Evolutionary conservation across 805 yeast species (phyloP).

Genomic region (Suhomyces kilbournensis): DNA sequence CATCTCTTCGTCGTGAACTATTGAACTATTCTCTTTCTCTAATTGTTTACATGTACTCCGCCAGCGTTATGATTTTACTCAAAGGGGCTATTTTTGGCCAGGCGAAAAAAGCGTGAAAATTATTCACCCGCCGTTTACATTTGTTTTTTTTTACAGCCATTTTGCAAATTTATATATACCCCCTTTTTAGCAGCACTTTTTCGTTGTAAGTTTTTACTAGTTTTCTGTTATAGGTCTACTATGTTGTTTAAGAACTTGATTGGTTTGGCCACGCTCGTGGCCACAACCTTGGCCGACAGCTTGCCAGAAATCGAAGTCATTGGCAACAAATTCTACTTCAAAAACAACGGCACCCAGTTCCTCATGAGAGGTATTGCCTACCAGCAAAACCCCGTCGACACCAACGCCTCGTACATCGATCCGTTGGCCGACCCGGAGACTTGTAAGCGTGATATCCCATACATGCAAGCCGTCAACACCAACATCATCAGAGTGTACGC

Average conservation of each 20-base stretch:
- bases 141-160: not conserved
- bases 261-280: conserved; percentile 21
- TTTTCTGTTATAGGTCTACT: conserved; percentile 1
- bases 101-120: not conserved
- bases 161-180: not conserved
- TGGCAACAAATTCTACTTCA: conserved; percentile 75
- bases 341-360: conserved; percentile 77
- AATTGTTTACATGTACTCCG: not conserved
- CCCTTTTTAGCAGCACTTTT: not conserved
- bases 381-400: conserved; percentile 62
- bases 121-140: not conserved
- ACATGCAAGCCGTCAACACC: conserved; percentile 57
- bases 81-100: not conserved
- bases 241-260: conserved; percentile 36
- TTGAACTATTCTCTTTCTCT: too few species aligned
- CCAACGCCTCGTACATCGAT: conserved; percentile 55
- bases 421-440: conserved; percentile 62
- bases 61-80: not conserved
- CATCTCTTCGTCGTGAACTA: too few species aligned
- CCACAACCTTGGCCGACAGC: conserved; percentile 16
- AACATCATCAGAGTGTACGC: conserved; percentile 79
- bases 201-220: not conserved
- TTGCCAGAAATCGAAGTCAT: conserved; percentile 64
- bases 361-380: conserved; percentile 77
- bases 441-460: conserved; percentile 75